Evolutionary conservation across 495 filamentous ascomycete genomes (phyloP), one percentile per base, ranked within the genome.

Genomic region (Penicillium mononematosum): DNA sequence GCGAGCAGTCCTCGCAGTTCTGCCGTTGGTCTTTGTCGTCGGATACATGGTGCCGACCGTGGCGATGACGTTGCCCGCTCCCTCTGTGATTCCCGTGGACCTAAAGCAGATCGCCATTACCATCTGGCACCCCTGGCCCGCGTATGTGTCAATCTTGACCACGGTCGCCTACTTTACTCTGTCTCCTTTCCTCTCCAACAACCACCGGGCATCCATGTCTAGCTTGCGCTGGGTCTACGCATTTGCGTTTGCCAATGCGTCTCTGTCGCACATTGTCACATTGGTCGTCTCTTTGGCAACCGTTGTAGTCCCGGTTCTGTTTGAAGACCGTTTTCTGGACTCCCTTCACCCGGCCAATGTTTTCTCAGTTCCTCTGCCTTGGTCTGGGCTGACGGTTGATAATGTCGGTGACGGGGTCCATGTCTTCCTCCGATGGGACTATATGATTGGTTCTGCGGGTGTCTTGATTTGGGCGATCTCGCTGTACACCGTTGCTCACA

Each of bases 101-200:
- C 71, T 72, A 19, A 86, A 87, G 59, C 84, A 87, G 51, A 70
- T 71, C 31, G 75, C 78, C 57, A 81, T 85, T 48, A 81, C 84
- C 0, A 45, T 82, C 48, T 87, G 84, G 84, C 83, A 86, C 56
- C 69, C 74, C 0, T 87, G 85, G 66, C 85, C 85, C 0, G 60
- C 80, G 24, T 81, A 84, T 53, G 61, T 70, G 10, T 70, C 70
- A 7, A 67, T 75, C 19, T 59, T 78, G 4, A 57, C 66, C 7
- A 69, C 74, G 0, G 29, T 73, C 11, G 50, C 72, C 17, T 64
- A 64, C 64, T 68, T 58, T 48, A 48, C 68, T 4, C 68, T 67
- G 58, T 75, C 63, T 1, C 75, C 64, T 51, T 77, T 67, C 67
- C 61, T 72, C 54, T 60, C 58, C 25, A 64, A 75, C 22, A 69